Evolutionary conservation across 805 yeast species (phyloP).

Genomic region (Yamadazyma sp.): DNA sequence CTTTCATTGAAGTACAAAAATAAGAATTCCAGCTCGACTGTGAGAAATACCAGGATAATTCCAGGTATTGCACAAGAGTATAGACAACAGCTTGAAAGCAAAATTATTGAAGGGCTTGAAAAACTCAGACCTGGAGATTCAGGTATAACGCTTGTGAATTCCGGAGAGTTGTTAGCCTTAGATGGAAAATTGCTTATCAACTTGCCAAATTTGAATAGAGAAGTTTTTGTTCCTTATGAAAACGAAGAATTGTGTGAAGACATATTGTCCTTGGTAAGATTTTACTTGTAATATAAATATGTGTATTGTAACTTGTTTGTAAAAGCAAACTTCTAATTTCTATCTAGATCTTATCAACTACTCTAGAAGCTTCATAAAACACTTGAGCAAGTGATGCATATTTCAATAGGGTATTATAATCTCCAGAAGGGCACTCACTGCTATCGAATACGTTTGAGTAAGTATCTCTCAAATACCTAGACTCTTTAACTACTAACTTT

Average conservation of each 20-base stretch:
- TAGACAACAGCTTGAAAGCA: slow-evolving; percentile 11
- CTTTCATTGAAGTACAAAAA: slow-evolving; percentile 24
- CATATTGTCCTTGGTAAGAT: slow-evolving; percentile 12
- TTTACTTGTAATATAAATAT: slow-evolving; percentile 4
- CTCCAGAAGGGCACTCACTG: slow-evolving; percentile 10
- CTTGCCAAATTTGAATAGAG: slow-evolving; percentile 12
- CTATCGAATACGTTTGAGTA: slow-evolving; percentile 7
- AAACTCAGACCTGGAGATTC: background rate
- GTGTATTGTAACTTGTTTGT: background rate
- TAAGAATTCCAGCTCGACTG: slow-evolving; percentile 13
- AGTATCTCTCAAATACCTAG: slow-evolving; percentile 17
- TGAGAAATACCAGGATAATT: background rate
- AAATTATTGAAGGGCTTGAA: slow-evolving; percentile 12
- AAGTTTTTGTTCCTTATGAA: slow-evolving; percentile 14
- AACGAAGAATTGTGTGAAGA: slow-evolving; percentile 15
- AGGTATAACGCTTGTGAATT: slow-evolving; percentile 5
- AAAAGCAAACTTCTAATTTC: slow-evolving; percentile 7
- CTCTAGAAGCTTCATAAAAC: slow-evolving; percentile 16
- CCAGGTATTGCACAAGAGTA: slow-evolving; percentile 11
- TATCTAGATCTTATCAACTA: slow-evolving; percentile 15
- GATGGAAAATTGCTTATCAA: slow-evolving; percentile 14
- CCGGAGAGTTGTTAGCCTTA: slow-evolving; percentile 13
- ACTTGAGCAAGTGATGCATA: slow-evolving; percentile 21
- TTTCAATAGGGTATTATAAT: slow-evolving; percentile 16
- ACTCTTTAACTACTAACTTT: slow-evolving; percentile 17